A percentile compares a stretch with the other conserved stretches of the same genome.
Evolutionary conservation across 2,329 filamentous ascomycete species (phyloP).

Genomic region (Periconia sp.): DNA sequence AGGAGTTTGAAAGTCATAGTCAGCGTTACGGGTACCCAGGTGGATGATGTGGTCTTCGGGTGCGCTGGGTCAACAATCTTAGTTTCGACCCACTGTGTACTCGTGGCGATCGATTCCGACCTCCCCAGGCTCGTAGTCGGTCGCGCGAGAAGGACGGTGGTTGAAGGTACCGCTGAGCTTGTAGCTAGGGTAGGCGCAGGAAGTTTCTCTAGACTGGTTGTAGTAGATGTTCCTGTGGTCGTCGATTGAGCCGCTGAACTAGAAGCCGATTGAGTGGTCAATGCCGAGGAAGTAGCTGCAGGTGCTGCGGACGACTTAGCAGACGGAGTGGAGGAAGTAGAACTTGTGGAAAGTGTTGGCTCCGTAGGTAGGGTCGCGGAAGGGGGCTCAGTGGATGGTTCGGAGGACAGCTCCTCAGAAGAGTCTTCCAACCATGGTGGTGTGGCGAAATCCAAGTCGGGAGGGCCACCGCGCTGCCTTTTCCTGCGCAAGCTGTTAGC

Average conservation of each 20-base stretch:
- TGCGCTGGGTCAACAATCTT: constrained; percentile 21
- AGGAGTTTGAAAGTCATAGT: constrained; percentile 32
- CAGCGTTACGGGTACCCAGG: constrained; percentile 35
- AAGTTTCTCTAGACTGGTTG: neutral
- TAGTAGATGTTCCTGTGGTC: constrained; percentile 1
- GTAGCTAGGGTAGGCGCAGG: neutral
- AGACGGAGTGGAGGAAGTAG: constrained; percentile 2
- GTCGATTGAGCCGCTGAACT: neutral
- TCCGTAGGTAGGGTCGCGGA: neutral
- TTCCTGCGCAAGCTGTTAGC: neutral
- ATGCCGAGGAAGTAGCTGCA: neutral
- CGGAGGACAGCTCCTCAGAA: no score
- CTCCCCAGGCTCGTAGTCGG: neutral
- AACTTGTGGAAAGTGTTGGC: neutral
- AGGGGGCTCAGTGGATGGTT: neutral
- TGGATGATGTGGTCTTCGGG: constrained; percentile 3
- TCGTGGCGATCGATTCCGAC: constrained; percentile 28
- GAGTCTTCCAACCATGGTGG: no score
- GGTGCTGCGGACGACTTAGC: constrained; percentile 2
- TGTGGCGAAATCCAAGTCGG: neutral
- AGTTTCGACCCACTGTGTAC: constrained; percentile 38
- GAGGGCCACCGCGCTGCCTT: neutral
- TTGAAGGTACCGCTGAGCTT: neutral
- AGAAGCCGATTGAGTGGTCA: no score
- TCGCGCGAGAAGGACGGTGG: neutral